phyloP scores from a whole-genome alignment of 306 rosid species.

The Hippophae rhamnoides region DNA sequence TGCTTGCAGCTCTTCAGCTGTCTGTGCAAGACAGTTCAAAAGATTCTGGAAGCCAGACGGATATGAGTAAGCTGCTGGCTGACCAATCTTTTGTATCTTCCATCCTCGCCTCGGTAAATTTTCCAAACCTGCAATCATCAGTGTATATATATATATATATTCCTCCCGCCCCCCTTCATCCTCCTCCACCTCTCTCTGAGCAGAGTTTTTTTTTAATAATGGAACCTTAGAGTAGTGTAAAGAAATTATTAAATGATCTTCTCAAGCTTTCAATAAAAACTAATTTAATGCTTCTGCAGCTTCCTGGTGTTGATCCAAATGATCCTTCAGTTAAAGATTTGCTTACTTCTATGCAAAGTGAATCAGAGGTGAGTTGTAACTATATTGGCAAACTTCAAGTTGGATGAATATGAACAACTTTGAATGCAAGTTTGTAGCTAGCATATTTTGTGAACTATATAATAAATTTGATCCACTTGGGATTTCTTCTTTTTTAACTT shows the following conservation, averaged over 20 bases:
- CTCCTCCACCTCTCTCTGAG: too few species aligned
- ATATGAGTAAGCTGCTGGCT: slow-evolving; percentile 78
- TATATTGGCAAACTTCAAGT: not conserved
- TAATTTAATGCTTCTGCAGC: slow-evolving; percentile 48
- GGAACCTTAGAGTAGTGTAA: not conserved
- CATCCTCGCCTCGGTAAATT: slow-evolving; percentile 75
- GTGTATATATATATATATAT: not conserved
- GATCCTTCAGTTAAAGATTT: slow-evolving; percentile 94
- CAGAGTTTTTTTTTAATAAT: not conserved
- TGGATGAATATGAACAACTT: not conserved
- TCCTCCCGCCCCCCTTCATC: too few species aligned
- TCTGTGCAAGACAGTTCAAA: slow-evolving; percentile 62
- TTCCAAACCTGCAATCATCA: slow-evolving; percentile 12
- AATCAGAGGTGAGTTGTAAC: slow-evolving; percentile 49
- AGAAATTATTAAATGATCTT: slow-evolving; percentile 14
- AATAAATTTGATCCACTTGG: too few species aligned
- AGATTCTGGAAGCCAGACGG: slow-evolving; percentile 59
- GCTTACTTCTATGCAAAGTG: slow-evolving; percentile 92
- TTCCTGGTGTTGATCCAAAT: slow-evolving; percentile 97
- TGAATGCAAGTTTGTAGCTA: too few species aligned
- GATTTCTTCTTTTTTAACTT: too few species aligned
- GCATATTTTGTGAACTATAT: too few species aligned
- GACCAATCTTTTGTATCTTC: slow-evolving; percentile 94
- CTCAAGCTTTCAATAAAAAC: slow-evolving; percentile 3
- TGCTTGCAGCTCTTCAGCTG: slow-evolving; percentile 72